phyloP scores from a whole-genome alignment of 176 grass and related monocot species.

The Hordeum vulgare region MorexV3_pseudomolecules_assembly NC_058523.1:111659015-111659514 shows the following conservation, averaged over 20 bases:
- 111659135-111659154: background rate
- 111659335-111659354: background rate
- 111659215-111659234: background rate
- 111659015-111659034: background rate
- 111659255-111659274: background rate
- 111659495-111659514: too few relatives aligned
- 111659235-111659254: background rate
- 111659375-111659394: too few relatives aligned
- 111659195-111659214: background rate
- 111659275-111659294: too few relatives aligned
- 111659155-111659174: background rate
- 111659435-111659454: too few relatives aligned
- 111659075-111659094: conserved; percentile 10
- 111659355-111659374: too few relatives aligned
- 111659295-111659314: background rate
- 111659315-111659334: background rate
- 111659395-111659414: too few relatives aligned
- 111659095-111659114: background rate
- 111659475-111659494: too few relatives aligned
- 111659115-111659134: background rate
- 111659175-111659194: background rate
- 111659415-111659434: too few relatives aligned
- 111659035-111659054: background rate
- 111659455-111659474: too few relatives aligned
- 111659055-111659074: conserved; percentile 1